Conservation (phyloP, 1,284 basidiomycete species). For the Phylloboletellus chloephorus region DNA sequence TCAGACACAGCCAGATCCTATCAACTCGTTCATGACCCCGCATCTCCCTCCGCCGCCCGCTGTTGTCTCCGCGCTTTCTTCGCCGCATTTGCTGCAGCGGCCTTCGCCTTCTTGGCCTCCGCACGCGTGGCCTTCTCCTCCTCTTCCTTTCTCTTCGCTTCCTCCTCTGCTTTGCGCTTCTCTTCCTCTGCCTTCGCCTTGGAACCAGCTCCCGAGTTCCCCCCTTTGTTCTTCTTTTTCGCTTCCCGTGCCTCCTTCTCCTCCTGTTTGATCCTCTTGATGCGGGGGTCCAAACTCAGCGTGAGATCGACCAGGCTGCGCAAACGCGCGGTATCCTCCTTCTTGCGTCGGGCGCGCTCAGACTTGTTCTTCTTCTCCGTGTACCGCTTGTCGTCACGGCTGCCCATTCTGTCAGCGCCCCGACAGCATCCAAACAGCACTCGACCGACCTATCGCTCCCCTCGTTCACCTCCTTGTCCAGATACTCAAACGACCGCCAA, state of each 20-base stretch:
- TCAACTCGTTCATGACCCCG: conserved; percentile 10
- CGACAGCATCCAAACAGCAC: not conserved
- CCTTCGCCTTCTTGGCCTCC: conserved; percentile 80
- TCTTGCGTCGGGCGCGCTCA: conserved; percentile 93
- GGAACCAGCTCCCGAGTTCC: conserved; percentile 40
- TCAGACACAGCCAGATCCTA: conserved; percentile 4
- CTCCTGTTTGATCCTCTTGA: conserved; percentile 95
- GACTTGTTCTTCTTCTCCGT: conserved; percentile 99
- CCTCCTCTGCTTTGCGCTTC: conserved; percentile 63
- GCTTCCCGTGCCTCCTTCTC: conserved; percentile 94
- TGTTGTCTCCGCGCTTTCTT: conserved; percentile 72
- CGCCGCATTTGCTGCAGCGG: conserved; percentile 82
- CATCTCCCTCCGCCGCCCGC: conserved; percentile 26
- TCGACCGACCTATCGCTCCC: conserved; percentile 83
- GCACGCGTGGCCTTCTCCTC: conserved; percentile 52
- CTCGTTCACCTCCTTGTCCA: conserved; percentile 98
- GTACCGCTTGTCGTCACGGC: conserved; percentile 97
- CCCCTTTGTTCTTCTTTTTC: conserved; percentile 71
- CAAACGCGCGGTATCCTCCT: conserved; percentile 93
- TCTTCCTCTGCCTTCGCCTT: conserved; percentile 65
- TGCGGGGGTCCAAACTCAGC: conserved; percentile 85
- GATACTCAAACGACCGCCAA: conserved; percentile 97
- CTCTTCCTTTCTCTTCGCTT: conserved; percentile 38
- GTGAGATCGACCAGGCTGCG: conserved; percentile 86
- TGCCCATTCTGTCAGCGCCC: conserved; percentile 26